These are phyloP conservation scores for Saccharomyces mikatae DNA, from an alignment of 805 yeast genomes.

Conservation along the genomic window DNA sequence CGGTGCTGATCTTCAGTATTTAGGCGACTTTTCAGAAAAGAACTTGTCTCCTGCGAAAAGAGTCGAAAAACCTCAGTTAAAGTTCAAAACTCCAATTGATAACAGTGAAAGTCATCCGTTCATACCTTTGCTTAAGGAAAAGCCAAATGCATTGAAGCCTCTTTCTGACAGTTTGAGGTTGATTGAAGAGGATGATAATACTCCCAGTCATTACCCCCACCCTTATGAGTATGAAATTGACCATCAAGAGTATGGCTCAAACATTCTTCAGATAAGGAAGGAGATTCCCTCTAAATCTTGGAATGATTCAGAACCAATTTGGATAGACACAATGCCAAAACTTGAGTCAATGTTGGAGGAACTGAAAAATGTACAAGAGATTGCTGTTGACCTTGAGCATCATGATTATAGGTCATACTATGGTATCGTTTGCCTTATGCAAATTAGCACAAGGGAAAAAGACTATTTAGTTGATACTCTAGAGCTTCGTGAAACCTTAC, in stretches of 20 bases:
- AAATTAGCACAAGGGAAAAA: conserved; percentile 68
- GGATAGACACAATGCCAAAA: conserved; percentile 58
- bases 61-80: conserved; percentile 59
- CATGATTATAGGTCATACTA: conserved; percentile 86
- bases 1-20: conserved; percentile 33
- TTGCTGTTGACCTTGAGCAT: conserved; percentile 94
- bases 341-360: conserved; percentile 48
- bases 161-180: conserved; percentile 44
- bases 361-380: conserved; percentile 44
- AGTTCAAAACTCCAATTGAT: conserved; percentile 52
- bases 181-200: conserved; percentile 33
- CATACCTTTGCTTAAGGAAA: conserved; percentile 58
- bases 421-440: conserved; percentile 91
- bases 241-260: conserved; percentile 57
- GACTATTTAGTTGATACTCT: conserved; percentile 88
- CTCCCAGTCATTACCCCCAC: conserved; percentile 59
- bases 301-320: conserved; percentile 53
- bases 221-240: conserved; percentile 77
- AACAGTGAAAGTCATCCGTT: conserved; percentile 68
- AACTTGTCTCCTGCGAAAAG: conserved; percentile 21
- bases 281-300: conserved; percentile 55
- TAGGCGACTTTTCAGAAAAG: conserved; percentile 38
- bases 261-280: conserved; percentile 38
- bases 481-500: conserved; percentile 63
- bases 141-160: conserved; percentile 61